A percentile compares a stretch with the other conserved stretches of the same genome.
Conservation (phyloP, 108 stramenopile genomes). For the Cyclotella distinguenda region DNA sequence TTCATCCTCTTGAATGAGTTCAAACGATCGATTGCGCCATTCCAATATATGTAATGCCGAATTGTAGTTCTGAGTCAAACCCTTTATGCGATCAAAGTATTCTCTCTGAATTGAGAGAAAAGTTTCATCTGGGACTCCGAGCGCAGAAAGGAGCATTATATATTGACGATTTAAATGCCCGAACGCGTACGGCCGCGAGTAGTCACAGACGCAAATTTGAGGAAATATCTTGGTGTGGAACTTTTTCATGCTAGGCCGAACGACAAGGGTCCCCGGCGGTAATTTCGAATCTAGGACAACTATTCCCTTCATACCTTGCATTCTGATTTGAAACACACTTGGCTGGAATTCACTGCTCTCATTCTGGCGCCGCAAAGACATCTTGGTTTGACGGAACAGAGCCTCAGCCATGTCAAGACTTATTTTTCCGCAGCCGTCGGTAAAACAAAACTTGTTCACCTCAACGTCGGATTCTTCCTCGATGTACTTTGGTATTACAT, state of each 20-base stretch:
- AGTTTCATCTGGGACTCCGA: background rate
- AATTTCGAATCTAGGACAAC: background rate
- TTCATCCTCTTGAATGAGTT: background rate
- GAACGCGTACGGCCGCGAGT: background rate
- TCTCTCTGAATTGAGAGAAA: constrained; percentile 3
- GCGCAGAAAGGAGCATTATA: background rate
- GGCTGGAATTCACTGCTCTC: background rate
- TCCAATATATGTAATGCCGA: background rate
- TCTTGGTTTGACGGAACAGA: background rate
- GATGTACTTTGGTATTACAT: background rate
- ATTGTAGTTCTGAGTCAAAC: background rate
- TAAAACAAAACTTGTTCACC: background rate
- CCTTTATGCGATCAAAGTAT: background rate
- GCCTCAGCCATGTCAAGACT: background rate
- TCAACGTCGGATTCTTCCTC: background rate
- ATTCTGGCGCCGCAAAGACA: background rate
- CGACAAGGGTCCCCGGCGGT: background rate
- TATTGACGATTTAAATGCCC: constrained; percentile 2
- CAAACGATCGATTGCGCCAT: background rate
- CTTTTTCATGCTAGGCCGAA: background rate
- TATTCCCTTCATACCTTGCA: background rate
- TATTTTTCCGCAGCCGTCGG: background rate
- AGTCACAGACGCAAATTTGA: background rate
- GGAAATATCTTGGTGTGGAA: background rate
- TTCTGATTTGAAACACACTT: constrained; percentile 5